Evolutionary conservation across 139 green algal genomes (phyloP).

Genomic region (Chlorella sorokiniana): DNA sequence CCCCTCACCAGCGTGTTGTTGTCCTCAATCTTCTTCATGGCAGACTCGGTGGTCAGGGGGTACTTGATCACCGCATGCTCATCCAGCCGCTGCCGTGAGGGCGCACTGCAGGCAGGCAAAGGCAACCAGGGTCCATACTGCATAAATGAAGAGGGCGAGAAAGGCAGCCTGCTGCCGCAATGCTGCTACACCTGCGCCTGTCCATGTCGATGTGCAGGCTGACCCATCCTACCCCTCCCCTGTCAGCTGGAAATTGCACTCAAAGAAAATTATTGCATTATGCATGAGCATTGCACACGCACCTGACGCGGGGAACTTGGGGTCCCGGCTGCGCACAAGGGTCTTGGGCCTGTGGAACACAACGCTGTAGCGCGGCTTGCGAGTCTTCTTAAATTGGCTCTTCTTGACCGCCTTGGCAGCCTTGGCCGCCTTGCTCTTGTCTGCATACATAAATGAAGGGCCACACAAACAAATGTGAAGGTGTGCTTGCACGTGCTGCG

Average conservation of each 20-base stretch:
- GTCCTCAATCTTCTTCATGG: conserved; percentile 99
- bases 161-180: not conserved
- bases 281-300: not conserved
- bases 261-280: not conserved
- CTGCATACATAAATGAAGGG: not conserved
- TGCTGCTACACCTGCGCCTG: not conserved
- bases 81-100: conserved; percentile 77
- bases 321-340: conserved; percentile 78
- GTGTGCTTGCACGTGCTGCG: not conserved
- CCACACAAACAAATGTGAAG: not conserved
- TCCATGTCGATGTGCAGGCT: no score
- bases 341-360: conserved; percentile 95
- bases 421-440: conserved; percentile 72
- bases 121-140: no score
- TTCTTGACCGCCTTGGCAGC: conserved; percentile 95
- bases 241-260: no score
- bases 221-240: no score
- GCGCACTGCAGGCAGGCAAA: conserved; percentile 67
- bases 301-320: conserved; percentile 91
- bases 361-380: conserved; percentile 81
- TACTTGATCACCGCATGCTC: conserved; percentile 92
- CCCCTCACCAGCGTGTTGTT: conserved; percentile 97
- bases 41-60: conserved; percentile 98
- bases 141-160: not conserved
- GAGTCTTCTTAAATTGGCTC: conserved; percentile 75